A percentile compares a stretch with the other conserved stretches of the same genome.
These are phyloP conservation scores for Lachancea lanzarotensis DNA, from an alignment of 805 yeast genomes.

Conservation along the genomic window DNA sequence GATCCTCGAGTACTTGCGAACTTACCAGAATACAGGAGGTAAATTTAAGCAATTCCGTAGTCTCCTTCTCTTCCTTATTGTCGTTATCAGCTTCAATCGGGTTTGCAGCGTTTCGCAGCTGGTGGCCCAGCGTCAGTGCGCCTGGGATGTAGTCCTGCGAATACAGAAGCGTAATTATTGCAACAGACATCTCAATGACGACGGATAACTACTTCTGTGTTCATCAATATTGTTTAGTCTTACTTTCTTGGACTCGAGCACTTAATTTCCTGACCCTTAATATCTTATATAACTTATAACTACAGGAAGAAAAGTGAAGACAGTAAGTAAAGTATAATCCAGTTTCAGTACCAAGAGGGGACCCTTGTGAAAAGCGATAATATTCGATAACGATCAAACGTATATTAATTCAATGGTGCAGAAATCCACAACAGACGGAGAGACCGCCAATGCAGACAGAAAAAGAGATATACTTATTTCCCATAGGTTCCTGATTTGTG, in stretches of 20 bases:
- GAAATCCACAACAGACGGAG: slow-evolving; percentile 5
- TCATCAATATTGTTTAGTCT: background rate
- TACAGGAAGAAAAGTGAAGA: too few species aligned
- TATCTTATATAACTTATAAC: background rate
- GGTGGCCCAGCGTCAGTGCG: slow-evolving; percentile 43
- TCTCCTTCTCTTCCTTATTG: background rate
- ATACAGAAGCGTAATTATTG: slow-evolving; percentile 45
- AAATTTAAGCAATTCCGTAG: background rate
- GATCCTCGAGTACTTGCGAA: slow-evolving; percentile 14
- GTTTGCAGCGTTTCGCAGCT: slow-evolving; percentile 23
- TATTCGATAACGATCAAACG: slow-evolving; percentile 7
- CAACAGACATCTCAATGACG: slow-evolving; percentile 15
- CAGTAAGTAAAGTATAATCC: too few species aligned
- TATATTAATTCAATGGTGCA: slow-evolving; percentile 7
- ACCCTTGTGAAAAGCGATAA: background rate
- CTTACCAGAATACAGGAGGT: slow-evolving; percentile 19
- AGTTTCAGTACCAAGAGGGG: background rate
- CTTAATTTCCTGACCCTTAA: background rate
- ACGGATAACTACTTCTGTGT: background rate
- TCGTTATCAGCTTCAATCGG: background rate
- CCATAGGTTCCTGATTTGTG: background rate
- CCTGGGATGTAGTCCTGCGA: slow-evolving; percentile 51
- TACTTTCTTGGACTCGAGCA: background rate
- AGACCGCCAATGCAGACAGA: background rate
- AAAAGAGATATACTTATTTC: background rate